Evolutionary conservation across 1,284 basidiomycete genomes (phyloP).

Genomic region (Paramarasmius palmivorus): DNA sequence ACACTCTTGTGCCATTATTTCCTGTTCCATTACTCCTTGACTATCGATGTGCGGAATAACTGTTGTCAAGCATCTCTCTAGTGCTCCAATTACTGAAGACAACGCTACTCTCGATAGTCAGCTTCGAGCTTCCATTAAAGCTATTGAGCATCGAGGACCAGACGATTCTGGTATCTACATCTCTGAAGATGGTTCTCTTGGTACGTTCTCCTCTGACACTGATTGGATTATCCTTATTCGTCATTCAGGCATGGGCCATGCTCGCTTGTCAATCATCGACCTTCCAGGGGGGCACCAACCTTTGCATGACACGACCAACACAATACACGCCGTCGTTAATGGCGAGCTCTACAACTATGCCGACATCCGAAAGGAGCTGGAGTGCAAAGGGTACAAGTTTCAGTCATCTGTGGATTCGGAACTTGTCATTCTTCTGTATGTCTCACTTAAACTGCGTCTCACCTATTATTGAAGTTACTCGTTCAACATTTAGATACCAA

Average conservation of each 20-base stretch:
- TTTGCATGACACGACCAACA: slow-evolving; percentile 16
- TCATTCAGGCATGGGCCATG: slow-evolving; percentile 18
- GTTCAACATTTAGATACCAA: slow-evolving; percentile 9
- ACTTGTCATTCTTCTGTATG: slow-evolving; percentile 17
- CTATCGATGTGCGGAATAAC: slow-evolving; percentile 1
- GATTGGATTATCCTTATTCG: background rate
- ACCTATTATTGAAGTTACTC: background rate
- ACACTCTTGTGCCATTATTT: background rate
- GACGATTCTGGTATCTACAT: slow-evolving; percentile 4
- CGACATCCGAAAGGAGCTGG: slow-evolving; percentile 18
- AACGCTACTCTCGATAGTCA: background rate
- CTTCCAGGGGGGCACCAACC: slow-evolving; percentile 22
- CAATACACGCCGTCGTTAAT: slow-evolving; percentile 20
- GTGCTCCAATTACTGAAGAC: background rate
- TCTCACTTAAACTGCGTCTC: background rate
- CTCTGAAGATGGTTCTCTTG: slow-evolving; percentile 3
- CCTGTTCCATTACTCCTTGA: background rate
- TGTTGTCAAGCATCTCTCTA: background rate
- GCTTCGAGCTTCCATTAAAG: background rate
- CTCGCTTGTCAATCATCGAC: slow-evolving; percentile 22
- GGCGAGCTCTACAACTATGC: slow-evolving; percentile 23
- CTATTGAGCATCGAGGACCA: slow-evolving; percentile 4
- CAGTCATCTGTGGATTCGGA: slow-evolving; percentile 20
- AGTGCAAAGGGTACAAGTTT: slow-evolving; percentile 18
- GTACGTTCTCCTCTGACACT: background rate